These are phyloP conservation scores for Solanum peruvianum DNA, from an alignment of 257 asterid genomes.

Conservation along the genomic window DNA sequence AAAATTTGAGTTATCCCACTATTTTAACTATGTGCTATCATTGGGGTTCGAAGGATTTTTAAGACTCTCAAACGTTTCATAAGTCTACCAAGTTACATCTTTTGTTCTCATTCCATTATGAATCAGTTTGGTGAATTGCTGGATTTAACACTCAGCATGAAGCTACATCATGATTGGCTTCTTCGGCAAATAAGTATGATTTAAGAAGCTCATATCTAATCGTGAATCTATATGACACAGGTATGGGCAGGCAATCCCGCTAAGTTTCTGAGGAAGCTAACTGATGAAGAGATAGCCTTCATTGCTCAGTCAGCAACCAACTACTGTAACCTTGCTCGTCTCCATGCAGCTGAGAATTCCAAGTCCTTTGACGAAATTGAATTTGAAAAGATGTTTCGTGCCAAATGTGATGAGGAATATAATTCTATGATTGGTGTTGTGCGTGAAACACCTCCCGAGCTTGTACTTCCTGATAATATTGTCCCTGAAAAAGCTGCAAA, in stretches of 20 bases:
- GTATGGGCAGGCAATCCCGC: slow-evolving; percentile 94
- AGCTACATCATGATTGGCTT: not conserved
- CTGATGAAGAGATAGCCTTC: slow-evolving; percentile 64
- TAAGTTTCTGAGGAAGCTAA: slow-evolving; percentile 73
- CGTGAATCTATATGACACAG: slow-evolving; percentile 17
- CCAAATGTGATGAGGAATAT: slow-evolving; percentile 63
- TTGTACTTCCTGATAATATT: slow-evolving; percentile 64
- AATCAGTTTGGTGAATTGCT: not conserved
- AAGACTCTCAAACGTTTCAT: not conserved
- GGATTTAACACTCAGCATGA: not conserved
- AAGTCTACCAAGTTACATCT: not conserved
- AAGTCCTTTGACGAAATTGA: slow-evolving; percentile 71
- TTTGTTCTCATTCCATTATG: not conserved
- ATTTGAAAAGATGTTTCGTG: slow-evolving; percentile 62
- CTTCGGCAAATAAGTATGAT: not conserved
- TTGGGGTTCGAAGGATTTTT: not conserved
- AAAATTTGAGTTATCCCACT: not conserved
- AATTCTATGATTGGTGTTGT: slow-evolving; percentile 71
- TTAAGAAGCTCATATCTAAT: not conserved
- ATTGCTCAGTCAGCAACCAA: slow-evolving; percentile 61
- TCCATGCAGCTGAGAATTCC: slow-evolving; percentile 76
- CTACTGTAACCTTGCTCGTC: slow-evolving; percentile 62
- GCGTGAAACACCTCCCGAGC: slow-evolving; percentile 76
- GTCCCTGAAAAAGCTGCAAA: slow-evolving; percentile 54
- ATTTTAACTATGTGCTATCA: not conserved